Evolutionary conservation across 2,329 filamentous ascomycete species (phyloP).

Genomic region (Whalleya microplaca): DNA sequence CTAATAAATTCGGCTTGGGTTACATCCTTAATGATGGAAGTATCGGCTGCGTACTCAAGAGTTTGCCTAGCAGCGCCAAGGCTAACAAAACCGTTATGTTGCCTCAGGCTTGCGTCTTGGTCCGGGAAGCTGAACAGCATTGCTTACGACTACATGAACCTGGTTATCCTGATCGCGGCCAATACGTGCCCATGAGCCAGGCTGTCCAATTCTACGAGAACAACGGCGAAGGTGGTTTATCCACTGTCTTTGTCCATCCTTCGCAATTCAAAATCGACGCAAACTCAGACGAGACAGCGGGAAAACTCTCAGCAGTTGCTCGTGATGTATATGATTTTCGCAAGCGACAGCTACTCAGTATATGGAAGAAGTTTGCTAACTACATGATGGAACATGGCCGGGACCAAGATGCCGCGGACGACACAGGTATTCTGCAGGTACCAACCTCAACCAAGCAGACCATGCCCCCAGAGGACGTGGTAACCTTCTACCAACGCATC

Average conservation of each 20-base stretch:
- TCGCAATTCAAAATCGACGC: constrained; percentile 61
- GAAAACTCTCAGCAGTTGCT: constrained; percentile 62
- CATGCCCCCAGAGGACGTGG: constrained; percentile 59
- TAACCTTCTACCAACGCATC: constrained; percentile 81
- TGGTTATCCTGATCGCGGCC: constrained; percentile 59
- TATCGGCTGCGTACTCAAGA: constrained; percentile 70
- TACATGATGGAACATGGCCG: constrained; percentile 76
- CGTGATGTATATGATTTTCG: constrained; percentile 68
- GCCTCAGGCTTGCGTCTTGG: constrained; percentile 73
- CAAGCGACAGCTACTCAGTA: constrained; percentile 67
- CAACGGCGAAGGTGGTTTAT: constrained; percentile 65
- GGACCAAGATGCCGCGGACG: constrained; percentile 64
- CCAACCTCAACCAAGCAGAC: constrained; percentile 44
- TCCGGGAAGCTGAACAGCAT: constrained; percentile 72
- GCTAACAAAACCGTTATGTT: constrained; percentile 55
- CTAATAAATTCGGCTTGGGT: constrained; percentile 82
- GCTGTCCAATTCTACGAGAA: constrained; percentile 77
- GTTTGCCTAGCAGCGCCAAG: constrained; percentile 55
- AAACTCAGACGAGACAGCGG: constrained; percentile 61
- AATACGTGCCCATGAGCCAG: constrained; percentile 66
- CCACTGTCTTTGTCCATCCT: constrained; percentile 65
- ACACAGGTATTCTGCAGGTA: constrained; percentile 44
- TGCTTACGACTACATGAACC: constrained; percentile 64
- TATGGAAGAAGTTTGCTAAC: constrained; percentile 76
- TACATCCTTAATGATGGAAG: constrained; percentile 84